Evolutionary conservation across 306 rosid genomes (phyloP).

Genomic region (Nissolia schottii): DNA sequence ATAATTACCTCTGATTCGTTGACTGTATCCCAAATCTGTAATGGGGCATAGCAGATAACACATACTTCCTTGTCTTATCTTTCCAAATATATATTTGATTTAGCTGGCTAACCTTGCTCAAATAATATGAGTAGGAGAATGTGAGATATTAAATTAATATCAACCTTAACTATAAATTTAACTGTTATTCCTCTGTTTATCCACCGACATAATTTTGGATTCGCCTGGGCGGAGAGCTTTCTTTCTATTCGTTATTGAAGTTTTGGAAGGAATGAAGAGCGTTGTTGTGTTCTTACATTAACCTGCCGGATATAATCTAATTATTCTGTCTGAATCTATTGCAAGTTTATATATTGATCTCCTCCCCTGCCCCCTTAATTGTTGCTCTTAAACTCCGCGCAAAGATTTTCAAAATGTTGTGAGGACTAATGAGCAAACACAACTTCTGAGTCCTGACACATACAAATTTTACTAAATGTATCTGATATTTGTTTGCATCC

Average conservation of each 20-base stretch:
- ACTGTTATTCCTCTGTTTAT: not conserved
- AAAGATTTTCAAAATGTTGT: not conserved
- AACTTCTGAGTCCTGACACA: not conserved
- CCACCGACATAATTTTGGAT: not conserved
- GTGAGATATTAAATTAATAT: not conserved
- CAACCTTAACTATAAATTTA: not conserved
- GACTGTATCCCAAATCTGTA: not conserved
- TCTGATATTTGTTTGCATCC: not conserved
- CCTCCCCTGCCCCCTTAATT: not conserved
- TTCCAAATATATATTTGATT: not conserved
- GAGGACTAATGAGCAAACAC: not conserved
- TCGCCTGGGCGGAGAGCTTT: not conserved
- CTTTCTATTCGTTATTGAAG: not conserved
- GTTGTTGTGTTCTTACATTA: not conserved
- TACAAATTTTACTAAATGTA: not conserved
- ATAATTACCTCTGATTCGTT: not conserved
- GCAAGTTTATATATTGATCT: not conserved
- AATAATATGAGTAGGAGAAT: not conserved
- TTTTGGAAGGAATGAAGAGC: not conserved
- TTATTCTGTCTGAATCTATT: not conserved
- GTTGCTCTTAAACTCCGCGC: not conserved
- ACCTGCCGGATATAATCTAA: not conserved
- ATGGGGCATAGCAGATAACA: not conserved
- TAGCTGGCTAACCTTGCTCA: conserved; percentile 1
- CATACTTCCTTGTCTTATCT: not conserved